Evolutionary conservation across 2,329 filamentous ascomycete species (phyloP), one percentile per base, ranked within the genome.

Genomic region (Nothophaeocryptopus gaeumannii): DNA sequence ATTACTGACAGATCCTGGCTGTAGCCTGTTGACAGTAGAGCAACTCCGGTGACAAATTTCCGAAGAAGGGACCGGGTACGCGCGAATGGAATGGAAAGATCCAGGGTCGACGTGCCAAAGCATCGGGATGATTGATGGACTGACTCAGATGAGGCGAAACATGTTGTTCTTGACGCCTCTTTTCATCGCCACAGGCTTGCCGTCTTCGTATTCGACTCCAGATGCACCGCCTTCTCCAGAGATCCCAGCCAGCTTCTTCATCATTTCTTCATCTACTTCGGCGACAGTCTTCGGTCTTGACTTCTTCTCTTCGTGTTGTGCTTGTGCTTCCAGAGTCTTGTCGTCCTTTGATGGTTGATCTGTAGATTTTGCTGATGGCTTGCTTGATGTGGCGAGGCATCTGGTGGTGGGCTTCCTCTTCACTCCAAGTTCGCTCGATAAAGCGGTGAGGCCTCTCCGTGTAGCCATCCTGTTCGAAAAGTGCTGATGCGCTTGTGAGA

Each of bases 201-300:
- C 88, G 59, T 88, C 78, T 66, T 91, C 87, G 53, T 87, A 85
- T 67, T 90, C 86, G 4, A 91, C 72, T 1, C 86, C 88, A 2
- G 85, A 75, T 20, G 78, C 79, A 8, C 88, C 86, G 3, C 86
- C 86, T 36, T 84, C 86, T 0, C 87, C 86, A 0, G 84, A 77
- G 29, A 85, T 72, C 9, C 77, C 80, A 58, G 86, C 83, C 60
- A 91, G 76, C 53, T 83, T 86, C 51, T 76, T 66, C 35, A 76
- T 75, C 16, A 91, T 66, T 58, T 89, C 86, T 53, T 81, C 79
- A 61, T 91, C 87, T 1, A 81, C 67, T 59, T 89, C 76, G 0
- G 79, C 74, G 49, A 80, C 73, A 0, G 82, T 83, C 66, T 85
- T 87, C 5, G 51, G 32, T 15, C 42, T 48, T 56, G 53, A 15